Conservation (phyloP, 1,284 basidiomycete species). For the Leccinum huronense region DNA sequence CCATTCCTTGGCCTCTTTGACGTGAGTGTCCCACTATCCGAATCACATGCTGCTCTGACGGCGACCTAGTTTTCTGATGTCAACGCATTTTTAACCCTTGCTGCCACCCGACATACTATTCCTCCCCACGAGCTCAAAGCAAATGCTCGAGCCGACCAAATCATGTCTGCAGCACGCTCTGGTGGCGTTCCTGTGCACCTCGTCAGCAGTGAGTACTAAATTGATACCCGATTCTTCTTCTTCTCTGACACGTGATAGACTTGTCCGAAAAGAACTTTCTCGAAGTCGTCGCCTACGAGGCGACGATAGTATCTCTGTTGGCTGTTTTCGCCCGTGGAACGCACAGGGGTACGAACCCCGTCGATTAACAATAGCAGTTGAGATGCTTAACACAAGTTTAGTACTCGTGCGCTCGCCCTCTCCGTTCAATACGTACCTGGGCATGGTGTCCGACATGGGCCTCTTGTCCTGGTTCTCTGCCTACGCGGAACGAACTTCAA, state of each 20-base stretch:
- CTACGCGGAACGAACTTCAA: conserved; percentile 48
- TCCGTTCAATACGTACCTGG: conserved; percentile 45
- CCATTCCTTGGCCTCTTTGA: conserved; percentile 69
- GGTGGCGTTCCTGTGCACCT: conserved; percentile 70
- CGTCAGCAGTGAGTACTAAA: conserved; percentile 62
- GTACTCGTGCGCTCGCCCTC: conserved; percentile 49
- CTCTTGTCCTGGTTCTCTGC: conserved; percentile 62
- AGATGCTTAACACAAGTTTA: conserved; percentile 28
- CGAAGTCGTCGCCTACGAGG: conserved; percentile 57
- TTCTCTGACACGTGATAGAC: conserved; percentile 42
- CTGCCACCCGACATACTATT: conserved; percentile 70
- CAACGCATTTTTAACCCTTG: conserved; percentile 76
- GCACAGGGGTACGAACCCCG: conserved; percentile 55
- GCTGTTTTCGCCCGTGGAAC: conserved; percentile 64
- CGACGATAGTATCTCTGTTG: conserved; percentile 61
- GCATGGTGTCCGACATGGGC: conserved; percentile 59
- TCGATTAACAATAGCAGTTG: neutral
- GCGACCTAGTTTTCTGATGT: conserved; percentile 70
- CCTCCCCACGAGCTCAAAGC: conserved; percentile 55
- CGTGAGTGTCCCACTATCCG: conserved; percentile 42
- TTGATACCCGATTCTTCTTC: neutral
- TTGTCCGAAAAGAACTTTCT: conserved; percentile 80
- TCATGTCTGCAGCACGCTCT: conserved; percentile 67
- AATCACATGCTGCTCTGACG: conserved; percentile 14
- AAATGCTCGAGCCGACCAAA: conserved; percentile 59